Conservation (phyloP, 441 rosid genomes). For the Flueggea neowawraea region DNA sequence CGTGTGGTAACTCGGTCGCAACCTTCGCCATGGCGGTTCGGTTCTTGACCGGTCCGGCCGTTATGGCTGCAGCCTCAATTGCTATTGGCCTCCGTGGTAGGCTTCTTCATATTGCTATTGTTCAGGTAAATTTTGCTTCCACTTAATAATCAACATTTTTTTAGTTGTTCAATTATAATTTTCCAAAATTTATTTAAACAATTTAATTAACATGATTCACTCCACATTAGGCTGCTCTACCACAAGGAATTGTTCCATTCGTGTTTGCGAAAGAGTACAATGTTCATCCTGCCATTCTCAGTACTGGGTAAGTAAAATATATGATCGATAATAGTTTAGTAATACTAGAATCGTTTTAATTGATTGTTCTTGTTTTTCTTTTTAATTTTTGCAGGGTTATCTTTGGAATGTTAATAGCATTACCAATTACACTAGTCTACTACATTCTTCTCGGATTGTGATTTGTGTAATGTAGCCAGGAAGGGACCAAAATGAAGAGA, state of each 20-base stretch:
- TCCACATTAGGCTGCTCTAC: conserved; percentile 60
- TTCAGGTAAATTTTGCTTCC: conserved; percentile 52
- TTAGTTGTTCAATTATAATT: no score
- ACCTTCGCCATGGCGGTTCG: conserved; percentile 84
- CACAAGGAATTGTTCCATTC: conserved; percentile 85
- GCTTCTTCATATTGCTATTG: conserved; percentile 87
- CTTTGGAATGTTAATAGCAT: conserved; percentile 75
- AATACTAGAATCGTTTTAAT: no score
- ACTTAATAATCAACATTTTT: no score
- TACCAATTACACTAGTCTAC: conserved; percentile 74
- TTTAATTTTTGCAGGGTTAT: conserved; percentile 46
- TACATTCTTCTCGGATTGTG: conserved; percentile 80
- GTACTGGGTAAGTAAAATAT: conserved; percentile 56
- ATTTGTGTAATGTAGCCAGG: conserved; percentile 17
- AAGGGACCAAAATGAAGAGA: conserved; percentile 21
- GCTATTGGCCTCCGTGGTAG: conserved; percentile 82
- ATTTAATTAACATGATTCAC: conserved; percentile 4
- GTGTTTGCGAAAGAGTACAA: conserved; percentile 86
- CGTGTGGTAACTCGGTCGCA: conserved; percentile 90
- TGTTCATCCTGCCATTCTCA: conserved; percentile 77
- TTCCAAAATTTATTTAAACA: not conserved
- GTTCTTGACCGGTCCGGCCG: conserved; percentile 90
- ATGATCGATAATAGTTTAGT: no score
- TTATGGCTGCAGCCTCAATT: conserved; percentile 91
- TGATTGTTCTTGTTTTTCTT: no score